phyloP scores from a whole-genome alignment of 352 stramenopile species.

The Globisporangium abappressorium region DNA sequence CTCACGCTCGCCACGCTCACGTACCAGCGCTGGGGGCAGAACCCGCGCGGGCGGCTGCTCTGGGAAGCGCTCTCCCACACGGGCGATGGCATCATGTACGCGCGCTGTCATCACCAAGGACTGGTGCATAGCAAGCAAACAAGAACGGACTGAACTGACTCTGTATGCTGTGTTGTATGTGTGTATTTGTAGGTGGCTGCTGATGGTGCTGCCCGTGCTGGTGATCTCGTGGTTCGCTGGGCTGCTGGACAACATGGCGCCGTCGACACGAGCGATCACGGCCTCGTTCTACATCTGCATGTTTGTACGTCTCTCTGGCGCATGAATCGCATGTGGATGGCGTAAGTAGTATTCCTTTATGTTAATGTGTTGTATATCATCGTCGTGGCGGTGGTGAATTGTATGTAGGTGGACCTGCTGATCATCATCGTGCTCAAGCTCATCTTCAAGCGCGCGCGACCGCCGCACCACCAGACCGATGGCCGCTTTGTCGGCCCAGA shows the following conservation, averaged over 20 bases:
- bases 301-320: constrained; percentile 23
- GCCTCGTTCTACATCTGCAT: constrained; percentile 48
- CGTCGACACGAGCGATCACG: constrained; percentile 29
- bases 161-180: not conserved
- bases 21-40: constrained; percentile 63
- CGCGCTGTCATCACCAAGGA: too few species aligned
- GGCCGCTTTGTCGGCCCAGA: constrained; percentile 76
- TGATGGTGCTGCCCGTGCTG: constrained; percentile 50
- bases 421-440: constrained; percentile 78
- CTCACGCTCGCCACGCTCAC: constrained; percentile 65
- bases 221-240: constrained; percentile 32
- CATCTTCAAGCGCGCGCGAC: constrained; percentile 64
- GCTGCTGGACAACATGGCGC: constrained; percentile 26
- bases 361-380: not conserved
- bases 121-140: too few species aligned
- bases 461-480: constrained; percentile 72
- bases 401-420: constrained; percentile 60
- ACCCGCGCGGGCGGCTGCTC: constrained; percentile 38
- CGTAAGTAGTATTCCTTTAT: not conserved
- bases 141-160: not conserved
- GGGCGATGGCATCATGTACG: constrained; percentile 79
- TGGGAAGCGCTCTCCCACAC: constrained; percentile 82
- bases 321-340: not conserved
- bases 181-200: constrained; percentile 41
- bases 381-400: not conserved